A percentile compares a stretch with the other conserved stretches of the same genome.
Conservation (phyloP, 176 grass and related monocot genomes). For the Chrysopogon serrulatus region DNA sequence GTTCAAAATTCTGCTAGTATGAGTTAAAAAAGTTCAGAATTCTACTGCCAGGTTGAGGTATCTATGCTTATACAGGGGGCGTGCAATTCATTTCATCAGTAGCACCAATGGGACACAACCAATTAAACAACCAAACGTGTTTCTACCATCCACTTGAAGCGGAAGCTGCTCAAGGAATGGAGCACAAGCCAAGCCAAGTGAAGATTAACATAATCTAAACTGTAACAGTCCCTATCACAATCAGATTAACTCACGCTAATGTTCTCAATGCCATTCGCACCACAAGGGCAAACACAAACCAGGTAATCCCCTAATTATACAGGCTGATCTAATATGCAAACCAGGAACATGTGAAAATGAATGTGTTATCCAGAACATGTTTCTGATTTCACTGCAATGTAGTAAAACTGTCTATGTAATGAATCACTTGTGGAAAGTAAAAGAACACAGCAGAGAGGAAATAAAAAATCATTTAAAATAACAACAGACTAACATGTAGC, state of each 20-base stretch:
- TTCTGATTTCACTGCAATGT: background rate
- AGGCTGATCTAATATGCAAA: background rate
- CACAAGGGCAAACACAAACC: background rate
- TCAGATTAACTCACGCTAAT: background rate
- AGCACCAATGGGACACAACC: background rate
- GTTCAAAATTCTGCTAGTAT: background rate
- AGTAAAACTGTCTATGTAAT: background rate
- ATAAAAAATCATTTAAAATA: background rate
- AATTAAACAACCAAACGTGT: background rate
- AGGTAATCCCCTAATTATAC: background rate
- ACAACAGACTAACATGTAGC: background rate
- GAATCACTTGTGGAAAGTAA: background rate
- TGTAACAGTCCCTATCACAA: background rate
- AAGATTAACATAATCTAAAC: background rate
- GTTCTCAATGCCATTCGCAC: background rate
- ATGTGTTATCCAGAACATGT: background rate
- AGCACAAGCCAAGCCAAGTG: background rate
- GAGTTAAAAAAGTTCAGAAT: background rate
- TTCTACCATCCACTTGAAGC: background rate
- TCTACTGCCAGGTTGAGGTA: background rate
- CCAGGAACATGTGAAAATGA: background rate
- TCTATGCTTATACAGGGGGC: no score
- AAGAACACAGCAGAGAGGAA: background rate
- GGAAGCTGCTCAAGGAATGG: background rate
- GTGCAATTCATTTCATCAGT: background rate